Conservation (phyloP, 2,329 filamentous ascomycete genomes). For the Epichloe brachyelytri region DNA sequence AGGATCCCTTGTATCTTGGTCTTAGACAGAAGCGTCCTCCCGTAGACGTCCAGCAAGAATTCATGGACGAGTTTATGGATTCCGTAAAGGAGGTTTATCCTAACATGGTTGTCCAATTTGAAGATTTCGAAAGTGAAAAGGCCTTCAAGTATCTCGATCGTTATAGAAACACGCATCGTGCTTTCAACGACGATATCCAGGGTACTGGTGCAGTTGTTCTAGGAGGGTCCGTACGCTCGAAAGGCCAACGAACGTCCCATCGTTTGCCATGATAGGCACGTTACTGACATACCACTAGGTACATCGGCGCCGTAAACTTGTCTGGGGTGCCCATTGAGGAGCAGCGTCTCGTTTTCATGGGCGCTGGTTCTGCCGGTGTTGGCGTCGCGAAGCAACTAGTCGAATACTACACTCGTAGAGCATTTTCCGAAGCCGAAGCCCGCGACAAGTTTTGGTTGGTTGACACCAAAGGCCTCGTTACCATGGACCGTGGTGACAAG, state of each 20-base stretch:
- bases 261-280: neutral
- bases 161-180: slow-evolving; percentile 79
- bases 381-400: slow-evolving; percentile 97
- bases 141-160: slow-evolving; percentile 88
- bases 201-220: slow-evolving; percentile 93
- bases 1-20: slow-evolving; percentile 74
- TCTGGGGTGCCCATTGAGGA: slow-evolving; percentile 77
- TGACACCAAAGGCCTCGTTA: slow-evolving; percentile 92
- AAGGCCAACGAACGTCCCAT: slow-evolving; percentile 1
- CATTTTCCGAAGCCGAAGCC: slow-evolving; percentile 76
- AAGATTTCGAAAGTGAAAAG: slow-evolving; percentile 88
- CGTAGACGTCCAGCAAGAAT: slow-evolving; percentile 68
- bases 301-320: slow-evolving; percentile 64
- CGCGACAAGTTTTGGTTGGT: slow-evolving; percentile 93
- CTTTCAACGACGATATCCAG: slow-evolving; percentile 98
- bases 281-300: slow-evolving; percentile 47
- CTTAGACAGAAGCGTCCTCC: slow-evolving; percentile 72
- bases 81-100: slow-evolving; percentile 65
- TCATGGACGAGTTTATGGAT: slow-evolving; percentile 95
- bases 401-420: slow-evolving; percentile 89
- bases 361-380: slow-evolving; percentile 87
- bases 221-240: slow-evolving; percentile 46
- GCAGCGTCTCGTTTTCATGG: slow-evolving; percentile 91
- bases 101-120: slow-evolving; percentile 72
- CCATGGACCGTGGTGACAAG: slow-evolving; percentile 81